Percentiles rank a stretch among this genome's conserved stretches.
These are phyloP conservation scores for Suillus paluster DNA, from an alignment of 768 basidiomycete genomes.

Conservation along the genomic window DNA sequence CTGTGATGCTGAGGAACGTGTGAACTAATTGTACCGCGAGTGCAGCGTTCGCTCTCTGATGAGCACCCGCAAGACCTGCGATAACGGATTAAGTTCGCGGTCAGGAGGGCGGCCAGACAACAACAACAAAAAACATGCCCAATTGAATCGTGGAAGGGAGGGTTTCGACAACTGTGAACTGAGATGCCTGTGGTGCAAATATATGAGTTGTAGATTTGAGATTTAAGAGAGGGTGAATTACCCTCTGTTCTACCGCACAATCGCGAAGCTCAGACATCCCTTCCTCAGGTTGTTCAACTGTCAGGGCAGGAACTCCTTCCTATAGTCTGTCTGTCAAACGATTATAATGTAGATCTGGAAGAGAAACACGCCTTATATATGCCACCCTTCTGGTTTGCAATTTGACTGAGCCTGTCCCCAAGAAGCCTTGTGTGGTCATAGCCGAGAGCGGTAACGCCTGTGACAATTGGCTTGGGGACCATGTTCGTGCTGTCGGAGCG, in stretches of 20 bases:
- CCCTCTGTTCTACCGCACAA: constrained; percentile 70
- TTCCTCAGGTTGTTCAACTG: constrained; percentile 75
- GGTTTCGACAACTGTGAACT: constrained; percentile 65
- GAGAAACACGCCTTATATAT: constrained; percentile 81
- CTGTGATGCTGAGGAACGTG: constrained; percentile 56
- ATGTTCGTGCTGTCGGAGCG: constrained; percentile 95
- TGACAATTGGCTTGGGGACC: constrained; percentile 87
- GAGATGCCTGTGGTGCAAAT: constrained; percentile 53
- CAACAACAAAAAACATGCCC: constrained; percentile 45
- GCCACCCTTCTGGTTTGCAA: constrained; percentile 94
- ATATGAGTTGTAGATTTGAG: background rate
- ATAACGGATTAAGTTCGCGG: constrained; percentile 9
- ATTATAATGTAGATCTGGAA: background rate
- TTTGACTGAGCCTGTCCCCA: constrained; percentile 86
- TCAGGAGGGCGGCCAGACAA: background rate
- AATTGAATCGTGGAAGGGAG: constrained; percentile 59
- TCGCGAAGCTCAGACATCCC: constrained; percentile 69
- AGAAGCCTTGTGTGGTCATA: constrained; percentile 90
- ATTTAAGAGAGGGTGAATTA: constrained; percentile 28
- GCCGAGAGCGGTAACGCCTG: constrained; percentile 89
- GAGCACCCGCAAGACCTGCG: constrained; percentile 80
- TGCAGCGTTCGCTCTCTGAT: constrained; percentile 87
- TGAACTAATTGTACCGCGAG: constrained; percentile 79
- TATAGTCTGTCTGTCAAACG: constrained; percentile 29
- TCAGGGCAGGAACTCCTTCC: constrained; percentile 85